Percentiles rank a stretch among this genome's conserved stretches.
Evolutionary conservation across 1,284 basidiomycete genomes (phyloP).

Genomic region (Chalciporus piperatoides): DNA sequence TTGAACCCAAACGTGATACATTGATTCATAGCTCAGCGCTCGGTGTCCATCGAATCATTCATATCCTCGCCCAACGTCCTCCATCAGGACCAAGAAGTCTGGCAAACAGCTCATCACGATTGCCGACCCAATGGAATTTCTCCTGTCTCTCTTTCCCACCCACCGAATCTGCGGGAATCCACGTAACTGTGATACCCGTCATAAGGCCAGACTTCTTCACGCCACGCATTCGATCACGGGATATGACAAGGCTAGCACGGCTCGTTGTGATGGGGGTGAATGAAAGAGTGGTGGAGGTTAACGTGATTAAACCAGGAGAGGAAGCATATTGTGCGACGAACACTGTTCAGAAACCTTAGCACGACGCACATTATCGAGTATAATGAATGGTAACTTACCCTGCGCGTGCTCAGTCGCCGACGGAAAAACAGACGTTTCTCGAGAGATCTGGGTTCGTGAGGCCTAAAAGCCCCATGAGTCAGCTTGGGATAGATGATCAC

Average conservation of each 20-base stretch:
- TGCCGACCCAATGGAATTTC: slow-evolving; percentile 56
- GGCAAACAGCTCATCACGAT: slow-evolving; percentile 63
- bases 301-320: slow-evolving; percentile 54
- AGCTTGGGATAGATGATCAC: neutral
- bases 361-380: neutral
- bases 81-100: slow-evolving; percentile 53
- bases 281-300: slow-evolving; percentile 45
- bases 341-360: slow-evolving; percentile 36
- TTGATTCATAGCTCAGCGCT: slow-evolving; percentile 1
- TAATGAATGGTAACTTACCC: slow-evolving; percentile 34
- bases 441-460: neutral
- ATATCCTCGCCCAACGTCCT: slow-evolving; percentile 38
- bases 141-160: slow-evolving; percentile 41
- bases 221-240: slow-evolving; percentile 44
- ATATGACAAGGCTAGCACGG: slow-evolving; percentile 44
- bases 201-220: slow-evolving; percentile 56
- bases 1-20: slow-evolving; percentile 14
- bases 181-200: slow-evolving; percentile 50
- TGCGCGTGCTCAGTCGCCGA: slow-evolving; percentile 30
- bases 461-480: slow-evolving; percentile 14
- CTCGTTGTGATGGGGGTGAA: slow-evolving; percentile 54
- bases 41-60: slow-evolving; percentile 6
- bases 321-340: slow-evolving; percentile 58
- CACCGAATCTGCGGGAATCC: slow-evolving; percentile 33
- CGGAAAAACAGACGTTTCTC: slow-evolving; percentile 1